phyloP scores from a whole-genome alignment of 2,329 filamentous ascomycete genomes.

The Nigrospora sphaerica region DNA sequence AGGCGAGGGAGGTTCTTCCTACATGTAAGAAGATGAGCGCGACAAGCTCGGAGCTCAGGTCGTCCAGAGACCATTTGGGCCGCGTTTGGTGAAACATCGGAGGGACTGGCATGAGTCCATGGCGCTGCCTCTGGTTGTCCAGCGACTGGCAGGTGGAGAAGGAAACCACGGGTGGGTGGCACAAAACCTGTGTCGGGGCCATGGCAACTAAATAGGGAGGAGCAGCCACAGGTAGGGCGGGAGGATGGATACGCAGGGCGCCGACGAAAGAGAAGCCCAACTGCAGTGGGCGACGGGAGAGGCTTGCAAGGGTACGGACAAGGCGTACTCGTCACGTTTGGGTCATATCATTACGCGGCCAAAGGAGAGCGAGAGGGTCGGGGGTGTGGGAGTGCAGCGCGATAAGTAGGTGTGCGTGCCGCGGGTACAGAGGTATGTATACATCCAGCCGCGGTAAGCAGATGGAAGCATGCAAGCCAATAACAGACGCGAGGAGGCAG shows the following conservation, averaged over 20 bases:
- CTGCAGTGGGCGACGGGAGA: too few relatives aligned
- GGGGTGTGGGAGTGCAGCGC: too few relatives aligned
- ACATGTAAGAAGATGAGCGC: constrained; percentile 34
- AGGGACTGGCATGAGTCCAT: constrained; percentile 9
- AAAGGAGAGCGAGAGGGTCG: too few relatives aligned
- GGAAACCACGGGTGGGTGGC: constrained; percentile 3
- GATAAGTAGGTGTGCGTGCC: too few relatives aligned
- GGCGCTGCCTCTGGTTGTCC: neutral
- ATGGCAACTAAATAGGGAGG: neutral
- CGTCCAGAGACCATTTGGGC: constrained; percentile 19
- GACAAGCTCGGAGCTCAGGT: constrained; percentile 36
- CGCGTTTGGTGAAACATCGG: constrained; percentile 1
- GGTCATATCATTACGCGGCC: too few relatives aligned
- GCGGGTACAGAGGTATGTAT: too few relatives aligned
- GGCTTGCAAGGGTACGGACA: too few relatives aligned
- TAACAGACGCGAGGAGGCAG: too few relatives aligned
- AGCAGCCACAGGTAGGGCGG: neutral
- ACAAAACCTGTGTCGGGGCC: constrained; percentile 4
- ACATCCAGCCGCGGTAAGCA: too few relatives aligned
- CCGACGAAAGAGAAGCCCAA: too few relatives aligned
- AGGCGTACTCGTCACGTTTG: too few relatives aligned
- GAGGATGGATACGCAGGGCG: neutral
- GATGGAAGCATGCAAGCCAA: too few relatives aligned
- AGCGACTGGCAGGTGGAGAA: constrained; percentile 6
- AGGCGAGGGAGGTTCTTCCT: constrained; percentile 2